phyloP scores from a whole-genome alignment of 139 green algal species.

The Zygnema circumcarinatum region DNA sequence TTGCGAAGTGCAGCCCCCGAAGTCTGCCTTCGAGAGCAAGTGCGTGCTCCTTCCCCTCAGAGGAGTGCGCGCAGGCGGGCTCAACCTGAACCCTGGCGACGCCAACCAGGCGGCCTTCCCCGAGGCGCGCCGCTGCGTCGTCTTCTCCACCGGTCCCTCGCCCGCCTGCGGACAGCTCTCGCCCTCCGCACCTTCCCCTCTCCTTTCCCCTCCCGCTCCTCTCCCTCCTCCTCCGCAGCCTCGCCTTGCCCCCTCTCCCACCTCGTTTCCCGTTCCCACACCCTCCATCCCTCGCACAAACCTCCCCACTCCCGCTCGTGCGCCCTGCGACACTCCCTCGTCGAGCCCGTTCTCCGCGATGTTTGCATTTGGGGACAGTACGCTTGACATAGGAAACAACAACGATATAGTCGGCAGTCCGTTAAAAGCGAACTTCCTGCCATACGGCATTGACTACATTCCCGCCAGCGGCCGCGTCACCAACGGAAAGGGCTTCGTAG shows the following conservation, averaged over 20 bases:
- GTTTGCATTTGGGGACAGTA: conserved; percentile 9
- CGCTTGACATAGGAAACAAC: conserved; percentile 23
- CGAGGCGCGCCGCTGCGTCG: conserved; percentile 34
- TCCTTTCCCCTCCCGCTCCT: background rate
- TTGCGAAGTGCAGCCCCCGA: background rate
- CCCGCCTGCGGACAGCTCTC: background rate
- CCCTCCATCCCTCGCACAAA: background rate
- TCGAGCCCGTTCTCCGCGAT: conserved; percentile 2
- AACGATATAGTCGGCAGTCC: background rate
- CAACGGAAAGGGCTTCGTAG: conserved; percentile 21
- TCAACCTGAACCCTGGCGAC: conserved; percentile 28
- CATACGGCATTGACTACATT: conserved; percentile 33
- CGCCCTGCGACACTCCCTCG: background rate
- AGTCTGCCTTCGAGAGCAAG: background rate
- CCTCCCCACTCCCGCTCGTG: background rate
- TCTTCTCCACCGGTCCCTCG: conserved; percentile 28
- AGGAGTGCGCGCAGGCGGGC: background rate
- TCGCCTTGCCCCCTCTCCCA: background rate
- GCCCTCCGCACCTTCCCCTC: background rate
- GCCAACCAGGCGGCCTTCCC: conserved; percentile 2
- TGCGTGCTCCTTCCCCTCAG: conserved; percentile 23
- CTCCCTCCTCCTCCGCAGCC: background rate
- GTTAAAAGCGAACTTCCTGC: conserved; percentile 16
- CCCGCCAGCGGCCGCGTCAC: conserved; percentile 8
- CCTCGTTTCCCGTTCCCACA: background rate